Conservation (phyloP, 2,329 filamentous ascomycete genomes). For the Pezicula radicicola region DNA sequence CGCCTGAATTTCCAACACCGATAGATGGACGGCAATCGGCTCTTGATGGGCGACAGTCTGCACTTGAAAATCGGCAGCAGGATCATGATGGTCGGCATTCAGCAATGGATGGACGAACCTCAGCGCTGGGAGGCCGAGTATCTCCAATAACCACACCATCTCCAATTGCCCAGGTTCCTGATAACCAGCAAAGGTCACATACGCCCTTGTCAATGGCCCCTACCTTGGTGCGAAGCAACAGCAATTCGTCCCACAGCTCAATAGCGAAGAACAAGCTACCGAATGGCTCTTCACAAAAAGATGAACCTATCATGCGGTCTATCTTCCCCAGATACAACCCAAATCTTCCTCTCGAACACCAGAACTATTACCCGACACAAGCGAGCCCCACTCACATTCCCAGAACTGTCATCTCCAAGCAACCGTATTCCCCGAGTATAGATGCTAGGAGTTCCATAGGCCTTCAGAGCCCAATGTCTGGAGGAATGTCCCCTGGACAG, state of each 20-base stretch:
- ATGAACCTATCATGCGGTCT: conserved; percentile 54
- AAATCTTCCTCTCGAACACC: conserved; percentile 60
- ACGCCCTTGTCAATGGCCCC: conserved; percentile 50
- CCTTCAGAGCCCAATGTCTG: conserved; percentile 23
- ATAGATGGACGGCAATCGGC: conserved; percentile 15
- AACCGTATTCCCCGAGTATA: conserved; percentile 48
- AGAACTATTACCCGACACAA: conserved; percentile 69
- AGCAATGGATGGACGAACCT: conserved; percentile 4
- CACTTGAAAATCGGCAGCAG: conserved; percentile 6
- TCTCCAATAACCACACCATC: conserved; percentile 10
- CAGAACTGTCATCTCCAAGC: conserved; percentile 61
- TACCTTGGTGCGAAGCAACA: conserved; percentile 46
- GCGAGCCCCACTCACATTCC: conserved; percentile 62
- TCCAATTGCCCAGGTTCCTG: conserved; percentile 20
- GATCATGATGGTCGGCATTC: conserved; percentile 12
- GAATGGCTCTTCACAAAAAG: conserved; percentile 21
- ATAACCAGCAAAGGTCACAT: conserved; percentile 38
- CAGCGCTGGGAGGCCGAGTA: conserved; percentile 9
- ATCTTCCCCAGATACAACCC: conserved; percentile 78
- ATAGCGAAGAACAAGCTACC: conserved; percentile 48
- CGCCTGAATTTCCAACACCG: conserved; percentile 11
- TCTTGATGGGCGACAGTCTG: conserved; percentile 16
- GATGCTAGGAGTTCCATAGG: conserved; percentile 20
- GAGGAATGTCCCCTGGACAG: conserved; percentile 19
- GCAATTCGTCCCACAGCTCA: conserved; percentile 50